Evolutionary conservation across 768 basidiomycete species (phyloP), one percentile per base, ranked within the genome.

Genomic region (Mycena galericulata): DNA sequence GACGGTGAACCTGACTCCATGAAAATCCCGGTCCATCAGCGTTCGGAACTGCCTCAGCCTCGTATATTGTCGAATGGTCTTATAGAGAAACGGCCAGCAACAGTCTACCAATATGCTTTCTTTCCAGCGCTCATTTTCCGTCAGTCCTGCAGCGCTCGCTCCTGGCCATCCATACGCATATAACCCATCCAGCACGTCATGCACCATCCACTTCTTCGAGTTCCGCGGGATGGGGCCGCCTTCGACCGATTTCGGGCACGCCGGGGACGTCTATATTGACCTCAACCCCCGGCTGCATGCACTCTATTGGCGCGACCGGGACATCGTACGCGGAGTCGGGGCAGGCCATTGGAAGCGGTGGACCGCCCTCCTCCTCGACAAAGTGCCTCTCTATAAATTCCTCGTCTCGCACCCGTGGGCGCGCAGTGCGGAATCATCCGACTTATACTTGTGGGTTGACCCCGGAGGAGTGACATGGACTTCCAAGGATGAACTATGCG

Each of bases 231-330:
- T 68, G 30, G 75, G 76, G 15, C 66, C 66, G 24, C 76, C 76
- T 18, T 73, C 76, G 15, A 12, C 63, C 38, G 74, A 77, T 46
- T 58, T 77, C 49, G 76, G 76, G 3, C 54, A 49, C 57, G 65
- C 71, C 1, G 76, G 76, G 18, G 76, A 77, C 46, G 74, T 77
- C 20, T 77, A 75, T 69, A 26, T 77, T 14, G 72, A 77, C 58
- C 38, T 72, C 45, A 71, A 53, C 22, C 63, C 68, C 9, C 51
- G 47, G 27, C 3, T 55, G 9, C 53, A 62, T 27, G 63, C 68
- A 0, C 32, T 70, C 14, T 65, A 70, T 22, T 70, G 68, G 68
- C 63, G 68, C 6, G 68, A 65, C 6, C 68, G 63, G 36, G 62
- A 54, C 32, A 11, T 22, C 3, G 24, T 27, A 14, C 65, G 40